These are phyloP conservation scores for Fusarium veterinarium DNA, from an alignment of 2,329 filamentous ascomycete species.

Conservation along the genomic window DNA sequence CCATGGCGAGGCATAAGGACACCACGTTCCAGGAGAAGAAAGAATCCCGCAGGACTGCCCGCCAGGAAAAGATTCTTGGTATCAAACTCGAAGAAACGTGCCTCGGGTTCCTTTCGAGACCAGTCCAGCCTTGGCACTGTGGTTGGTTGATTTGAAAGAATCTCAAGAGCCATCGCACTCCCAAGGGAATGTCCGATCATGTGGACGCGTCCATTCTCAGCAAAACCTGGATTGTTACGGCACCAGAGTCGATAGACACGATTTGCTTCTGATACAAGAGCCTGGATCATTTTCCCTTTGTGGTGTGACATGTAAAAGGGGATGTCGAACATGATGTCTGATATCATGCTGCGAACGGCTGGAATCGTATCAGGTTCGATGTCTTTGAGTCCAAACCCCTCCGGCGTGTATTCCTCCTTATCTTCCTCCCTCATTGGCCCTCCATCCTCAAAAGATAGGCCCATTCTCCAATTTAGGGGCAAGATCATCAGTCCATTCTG, in stretches of 20 bases:
- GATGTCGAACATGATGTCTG: constrained; percentile 98
- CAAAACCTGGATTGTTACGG: constrained; percentile 88
- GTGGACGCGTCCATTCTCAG: constrained; percentile 84
- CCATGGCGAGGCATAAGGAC: constrained; percentile 80
- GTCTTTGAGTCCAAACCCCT: constrained; percentile 78
- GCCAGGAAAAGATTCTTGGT: constrained; percentile 89
- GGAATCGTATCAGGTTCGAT: constrained; percentile 93
- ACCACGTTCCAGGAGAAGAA: constrained; percentile 83
- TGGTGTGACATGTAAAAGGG: constrained; percentile 98
- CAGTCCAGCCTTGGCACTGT: constrained; percentile 65
- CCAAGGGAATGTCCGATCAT: constrained; percentile 93
- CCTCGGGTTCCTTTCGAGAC: constrained; percentile 55
- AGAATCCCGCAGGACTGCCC: constrained; percentile 92
- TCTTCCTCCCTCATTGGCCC: constrained; percentile 68
- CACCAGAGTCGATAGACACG: constrained; percentile 97
- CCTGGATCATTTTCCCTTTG: constrained; percentile 92
- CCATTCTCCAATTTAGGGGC: constrained; percentile 93
- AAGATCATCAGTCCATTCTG: constrained; percentile 93
- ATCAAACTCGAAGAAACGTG: constrained; percentile 86
- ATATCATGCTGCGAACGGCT: constrained; percentile 92
- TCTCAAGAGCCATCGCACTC: constrained; percentile 93
- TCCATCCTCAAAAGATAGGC: constrained; percentile 86
- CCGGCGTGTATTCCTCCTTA: constrained; percentile 63
- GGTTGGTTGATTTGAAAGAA: constrained; percentile 90
- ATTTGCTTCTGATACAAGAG: constrained; percentile 90